Base-by-base conservation (phyloP, 208 protist species). In the Kentomonas sorsogonicus region DNA sequence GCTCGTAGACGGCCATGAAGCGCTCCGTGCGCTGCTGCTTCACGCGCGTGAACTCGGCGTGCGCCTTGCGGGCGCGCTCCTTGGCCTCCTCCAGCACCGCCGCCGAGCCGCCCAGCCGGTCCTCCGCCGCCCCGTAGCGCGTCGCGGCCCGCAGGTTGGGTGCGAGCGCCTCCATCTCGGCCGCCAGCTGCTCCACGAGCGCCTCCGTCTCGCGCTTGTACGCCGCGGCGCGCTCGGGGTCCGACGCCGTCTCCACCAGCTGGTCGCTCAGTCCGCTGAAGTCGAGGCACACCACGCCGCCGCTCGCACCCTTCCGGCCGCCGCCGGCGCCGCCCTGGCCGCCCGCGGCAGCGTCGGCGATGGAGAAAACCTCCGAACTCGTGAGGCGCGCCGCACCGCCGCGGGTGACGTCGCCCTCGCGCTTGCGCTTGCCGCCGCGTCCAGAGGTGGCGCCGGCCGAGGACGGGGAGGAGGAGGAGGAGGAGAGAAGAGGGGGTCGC, bases 1-100 rank as follows among this genome's bases (percentile, higher is more conserved):
- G 86, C 25, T 98, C 81, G 71, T 96, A 99, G 6, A 91, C 86
- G 9, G 82, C 74, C 74, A 97, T 92, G 57, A 99, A 99, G 6
- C 77, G 66, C 55, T 82, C 62, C 23, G 71, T 94, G 44, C 96
- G 84, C 46, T 85, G 72, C 54, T 95, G 70, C 69, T 96, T 92
- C 3, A 98, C 74, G 22, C 63, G 62, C 26, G 58, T 40, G 63
- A 98, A 99, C 31, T 81, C 66, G 2, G 86, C 62, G 46, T 83
- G 66, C 11, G 88, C 89, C 53, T 89, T 55, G 18, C 94, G 82
- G 0, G 78, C 79, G 5, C 54, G 46, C 31, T 94, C 77, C 0
- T 84, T 78, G 0, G 82, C 71, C 45, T 71, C 74, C 10, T 97
- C 85, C 20, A 97, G 77, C 41, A 85, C 68, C 22, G 80, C 75